Conservation (phyloP, 176 grass and related monocot genomes). For the Avena atlantica region DNA sequence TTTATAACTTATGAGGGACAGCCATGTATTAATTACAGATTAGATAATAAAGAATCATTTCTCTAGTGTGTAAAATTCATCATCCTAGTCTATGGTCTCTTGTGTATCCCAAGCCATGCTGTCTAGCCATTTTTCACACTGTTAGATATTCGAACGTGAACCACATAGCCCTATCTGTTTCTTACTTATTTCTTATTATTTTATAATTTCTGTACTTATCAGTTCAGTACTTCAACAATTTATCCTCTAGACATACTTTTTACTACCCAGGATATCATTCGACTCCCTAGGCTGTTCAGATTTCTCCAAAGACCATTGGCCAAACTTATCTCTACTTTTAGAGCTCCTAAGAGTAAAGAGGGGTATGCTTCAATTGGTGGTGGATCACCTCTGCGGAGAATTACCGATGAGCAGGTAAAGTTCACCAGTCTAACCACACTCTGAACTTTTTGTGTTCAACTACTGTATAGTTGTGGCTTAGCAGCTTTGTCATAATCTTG, state of each 20-base stretch:
- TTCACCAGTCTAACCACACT: conserved; percentile 1
- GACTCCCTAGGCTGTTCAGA: conserved; percentile 83
- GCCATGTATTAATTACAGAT: background rate
- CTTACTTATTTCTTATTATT: background rate
- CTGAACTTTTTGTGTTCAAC: background rate
- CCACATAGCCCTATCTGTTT: background rate
- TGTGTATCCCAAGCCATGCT: background rate
- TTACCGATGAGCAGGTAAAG: conserved; percentile 95
- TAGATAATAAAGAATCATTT: background rate
- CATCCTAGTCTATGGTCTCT: conserved; percentile 3
- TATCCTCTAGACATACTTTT: conserved; percentile 20
- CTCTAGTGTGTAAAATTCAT: background rate
- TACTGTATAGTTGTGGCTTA: background rate
- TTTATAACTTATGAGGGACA: background rate
- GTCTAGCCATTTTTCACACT: background rate
- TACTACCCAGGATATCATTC: conserved; percentile 83
- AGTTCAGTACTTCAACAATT: background rate
- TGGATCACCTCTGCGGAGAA: conserved; percentile 89
- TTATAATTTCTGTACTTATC: background rate
- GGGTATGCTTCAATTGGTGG: conserved; percentile 96
- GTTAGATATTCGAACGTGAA: background rate
- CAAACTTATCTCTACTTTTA: conserved; percentile 83
- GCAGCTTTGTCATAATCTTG: background rate
- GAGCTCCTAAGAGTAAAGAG: conserved; percentile 99
- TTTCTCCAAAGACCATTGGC: conserved; percentile 98